Evolutionary conservation across 345 rosid genomes (phyloP).

Genomic region (Linum lewisii): DNA sequence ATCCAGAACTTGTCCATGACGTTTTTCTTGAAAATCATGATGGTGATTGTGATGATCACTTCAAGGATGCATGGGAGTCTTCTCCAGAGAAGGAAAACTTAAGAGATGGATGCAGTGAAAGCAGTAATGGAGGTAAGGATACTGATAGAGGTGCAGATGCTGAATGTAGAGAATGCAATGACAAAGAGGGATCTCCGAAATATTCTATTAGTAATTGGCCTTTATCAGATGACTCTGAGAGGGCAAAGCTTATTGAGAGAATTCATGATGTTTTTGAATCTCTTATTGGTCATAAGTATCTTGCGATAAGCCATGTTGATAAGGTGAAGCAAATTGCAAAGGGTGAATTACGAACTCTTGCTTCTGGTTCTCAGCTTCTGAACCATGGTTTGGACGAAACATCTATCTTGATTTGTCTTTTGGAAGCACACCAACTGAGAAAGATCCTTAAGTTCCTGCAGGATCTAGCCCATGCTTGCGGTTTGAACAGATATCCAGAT

Average conservation of each 20-base stretch:
- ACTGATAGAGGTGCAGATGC: conserved; percentile 20
- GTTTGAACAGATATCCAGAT: conserved; percentile 62
- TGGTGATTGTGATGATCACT: conserved; percentile 53
- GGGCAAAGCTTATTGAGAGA: conserved; percentile 70
- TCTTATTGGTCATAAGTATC: conserved; percentile 68
- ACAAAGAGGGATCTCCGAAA: conserved; percentile 22
- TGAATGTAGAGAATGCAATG: conserved; percentile 35
- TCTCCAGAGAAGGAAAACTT: conserved; percentile 49
- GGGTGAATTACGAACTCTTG: conserved; percentile 67
- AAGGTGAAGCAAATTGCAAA: conserved; percentile 62
- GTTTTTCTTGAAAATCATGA: conserved; percentile 26
- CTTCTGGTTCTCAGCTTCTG: conserved; percentile 58
- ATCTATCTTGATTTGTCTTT: conserved; percentile 68
- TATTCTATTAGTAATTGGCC: conserved; percentile 60
- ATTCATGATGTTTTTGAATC: conserved; percentile 52
- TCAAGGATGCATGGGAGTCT: conserved; percentile 79
- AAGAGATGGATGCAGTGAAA: conserved; percentile 33
- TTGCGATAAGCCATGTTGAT: conserved; percentile 69
- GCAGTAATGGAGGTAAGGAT: conserved; percentile 20
- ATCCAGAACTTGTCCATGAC: conserved; percentile 29
- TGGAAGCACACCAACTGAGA: conserved; percentile 72
- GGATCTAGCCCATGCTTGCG: conserved; percentile 68
- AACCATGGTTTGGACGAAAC: conserved; percentile 50
- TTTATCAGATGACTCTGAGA: conserved; percentile 54
- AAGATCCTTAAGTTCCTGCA: conserved; percentile 81